These are phyloP conservation scores for Cylindrotheca closterium DNA, from an alignment of 108 stramenopile species.

Conservation along the genomic window DNA sequence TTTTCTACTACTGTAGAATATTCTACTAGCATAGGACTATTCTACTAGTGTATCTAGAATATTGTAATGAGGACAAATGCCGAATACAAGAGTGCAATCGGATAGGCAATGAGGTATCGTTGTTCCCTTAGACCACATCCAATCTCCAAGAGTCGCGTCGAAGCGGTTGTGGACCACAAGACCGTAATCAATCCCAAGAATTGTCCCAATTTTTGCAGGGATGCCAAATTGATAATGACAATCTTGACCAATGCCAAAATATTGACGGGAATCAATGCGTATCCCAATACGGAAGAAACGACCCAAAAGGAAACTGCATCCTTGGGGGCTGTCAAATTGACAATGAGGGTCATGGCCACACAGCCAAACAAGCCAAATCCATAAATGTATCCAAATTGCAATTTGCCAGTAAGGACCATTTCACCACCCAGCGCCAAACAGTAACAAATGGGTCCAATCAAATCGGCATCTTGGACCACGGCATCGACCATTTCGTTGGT, in stretches of 20 bases:
- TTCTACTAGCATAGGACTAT: too few species aligned
- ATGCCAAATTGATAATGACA: constrained; percentile 47
- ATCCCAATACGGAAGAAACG: constrained; percentile 92
- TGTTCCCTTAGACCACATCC: constrained; percentile 91
- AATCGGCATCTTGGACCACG: constrained; percentile 84
- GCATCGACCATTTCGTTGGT: constrained; percentile 37
- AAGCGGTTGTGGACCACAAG: constrained; percentile 90
- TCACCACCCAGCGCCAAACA: constrained; percentile 85
- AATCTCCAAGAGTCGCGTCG: constrained; percentile 92
- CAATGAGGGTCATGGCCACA: constrained; percentile 88
- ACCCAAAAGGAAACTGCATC: constrained; percentile 79
- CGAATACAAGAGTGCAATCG: constrained; percentile 92
- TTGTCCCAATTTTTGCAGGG: constrained; percentile 73
- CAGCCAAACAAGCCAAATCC: constrained; percentile 95
- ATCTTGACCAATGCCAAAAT: constrained; percentile 89
- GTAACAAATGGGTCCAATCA: constrained; percentile 96
- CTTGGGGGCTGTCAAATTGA: constrained; percentile 90
- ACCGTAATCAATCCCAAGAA: constrained; percentile 79
- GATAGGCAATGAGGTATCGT: constrained; percentile 97
- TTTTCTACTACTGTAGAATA: background rate
- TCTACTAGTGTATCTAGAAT: constrained; percentile 58
- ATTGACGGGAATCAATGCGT: constrained; percentile 96
- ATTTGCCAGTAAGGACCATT: constrained; percentile 90
- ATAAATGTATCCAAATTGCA: constrained; percentile 99
- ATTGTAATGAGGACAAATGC: constrained; percentile 99